Conservation (phyloP, 352 stramenopile species). For the Globisporangium echinulatum region DNA sequence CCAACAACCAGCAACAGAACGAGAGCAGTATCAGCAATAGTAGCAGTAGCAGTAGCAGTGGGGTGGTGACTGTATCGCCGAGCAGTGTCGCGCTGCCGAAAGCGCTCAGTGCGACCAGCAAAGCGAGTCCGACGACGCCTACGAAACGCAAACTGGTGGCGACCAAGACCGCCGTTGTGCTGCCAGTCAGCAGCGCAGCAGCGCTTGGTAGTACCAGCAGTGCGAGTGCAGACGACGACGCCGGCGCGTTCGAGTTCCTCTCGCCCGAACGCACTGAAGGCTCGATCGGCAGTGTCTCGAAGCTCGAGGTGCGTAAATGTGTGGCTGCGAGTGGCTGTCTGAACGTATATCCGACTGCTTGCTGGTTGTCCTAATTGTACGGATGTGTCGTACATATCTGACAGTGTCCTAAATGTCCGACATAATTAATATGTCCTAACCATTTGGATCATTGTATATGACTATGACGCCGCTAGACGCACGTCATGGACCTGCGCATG, state of each 20-base stretch:
- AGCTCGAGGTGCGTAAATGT: slow-evolving; percentile 34
- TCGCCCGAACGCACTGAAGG: slow-evolving; percentile 45
- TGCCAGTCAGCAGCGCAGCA: not conserved
- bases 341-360: too few species aligned
- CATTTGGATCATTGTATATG: too few species aligned
- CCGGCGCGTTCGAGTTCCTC: slow-evolving; percentile 61
- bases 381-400: not conserved
- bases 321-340: too few species aligned
- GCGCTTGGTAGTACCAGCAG: slow-evolving; percentile 6
- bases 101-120: slow-evolving; percentile 1
- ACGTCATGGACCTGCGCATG: slow-evolving; percentile 64
- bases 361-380: too few species aligned
- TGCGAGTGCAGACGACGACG: slow-evolving; percentile 25
- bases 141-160: not conserved
- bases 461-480: not conserved
- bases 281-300: slow-evolving; percentile 44
- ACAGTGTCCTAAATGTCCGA: not conserved
- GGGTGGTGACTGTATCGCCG: too few species aligned
- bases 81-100: not conserved
- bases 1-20: not conserved
- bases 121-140: not conserved
- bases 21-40: not conserved
- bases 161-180: not conserved
- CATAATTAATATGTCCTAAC: not conserved
- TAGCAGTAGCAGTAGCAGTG: not conserved